Evolutionary conservation across 2,329 filamentous ascomycete species (phyloP).

Genomic region (Fusarium aywerte): DNA sequence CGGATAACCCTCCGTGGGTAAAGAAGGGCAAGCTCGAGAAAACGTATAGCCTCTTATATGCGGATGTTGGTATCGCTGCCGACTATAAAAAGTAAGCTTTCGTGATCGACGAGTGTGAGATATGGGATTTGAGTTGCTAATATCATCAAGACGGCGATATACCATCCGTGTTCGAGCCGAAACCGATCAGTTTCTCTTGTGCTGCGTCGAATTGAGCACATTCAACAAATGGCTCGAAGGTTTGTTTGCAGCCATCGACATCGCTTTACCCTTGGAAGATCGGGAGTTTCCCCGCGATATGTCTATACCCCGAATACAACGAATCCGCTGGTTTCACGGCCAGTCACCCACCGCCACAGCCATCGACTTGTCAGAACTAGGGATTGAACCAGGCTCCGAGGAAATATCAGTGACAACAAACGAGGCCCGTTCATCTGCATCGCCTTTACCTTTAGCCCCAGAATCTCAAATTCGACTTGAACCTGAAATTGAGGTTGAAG

Average conservation of each 20-base stretch:
- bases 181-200: slow-evolving; percentile 78
- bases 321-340: slow-evolving; percentile 62
- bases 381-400: slow-evolving; percentile 33
- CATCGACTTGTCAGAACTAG: slow-evolving; percentile 43
- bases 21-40: slow-evolving; percentile 67
- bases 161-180: slow-evolving; percentile 79
- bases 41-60: slow-evolving; percentile 78
- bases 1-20: slow-evolving; percentile 63
- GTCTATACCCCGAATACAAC: slow-evolving; percentile 68
- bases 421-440: slow-evolving; percentile 30
- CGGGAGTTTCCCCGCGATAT: slow-evolving; percentile 71
- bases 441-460: slow-evolving; percentile 23
- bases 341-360: slow-evolving; percentile 48
- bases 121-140: slow-evolving; percentile 9
- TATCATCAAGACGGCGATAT: slow-evolving; percentile 62
- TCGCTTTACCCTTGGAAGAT: slow-evolving; percentile 76
- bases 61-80: slow-evolving; percentile 77
- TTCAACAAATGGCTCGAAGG: slow-evolving; percentile 76
- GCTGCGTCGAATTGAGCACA: slow-evolving; percentile 70
- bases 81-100: slow-evolving; percentile 74
- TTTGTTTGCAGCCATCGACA: slow-evolving; percentile 77
- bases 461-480: slow-evolving; percentile 41
- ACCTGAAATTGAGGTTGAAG: slow-evolving; percentile 37
- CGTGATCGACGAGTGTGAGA: background rate
- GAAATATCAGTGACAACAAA: slow-evolving; percentile 37